Evolutionary conservation across 148 eudicot species (phyloP).

Genomic region (Euryodendron excelsum): DNA sequence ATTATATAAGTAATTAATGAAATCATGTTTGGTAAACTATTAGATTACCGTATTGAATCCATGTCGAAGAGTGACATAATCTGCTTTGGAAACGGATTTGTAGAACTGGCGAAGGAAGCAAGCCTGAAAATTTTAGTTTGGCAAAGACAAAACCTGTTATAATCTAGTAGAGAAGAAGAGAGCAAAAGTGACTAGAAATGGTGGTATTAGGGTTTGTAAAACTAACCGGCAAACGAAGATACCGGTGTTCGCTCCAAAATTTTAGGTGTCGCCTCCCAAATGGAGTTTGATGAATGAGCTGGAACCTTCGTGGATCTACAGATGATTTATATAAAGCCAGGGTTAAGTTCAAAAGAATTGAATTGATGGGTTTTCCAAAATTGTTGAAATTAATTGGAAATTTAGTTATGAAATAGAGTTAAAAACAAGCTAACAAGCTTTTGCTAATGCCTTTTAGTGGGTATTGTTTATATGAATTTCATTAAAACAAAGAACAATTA

Average conservation of each 20-base stretch:
- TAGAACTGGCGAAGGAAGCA: constrained; percentile 39
- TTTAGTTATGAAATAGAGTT: too few species aligned
- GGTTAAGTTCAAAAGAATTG: too few species aligned
- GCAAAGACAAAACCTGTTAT: too few species aligned
- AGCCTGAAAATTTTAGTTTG: constrained; percentile 26
- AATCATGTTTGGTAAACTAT: not conserved
- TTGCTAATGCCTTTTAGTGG: too few species aligned
- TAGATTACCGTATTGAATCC: constrained; percentile 41
- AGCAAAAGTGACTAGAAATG: not conserved
- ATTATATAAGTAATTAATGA: too few species aligned
- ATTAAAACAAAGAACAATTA: too few species aligned
- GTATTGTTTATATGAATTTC: too few species aligned
- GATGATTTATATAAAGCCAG: not conserved
- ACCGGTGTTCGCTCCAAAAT: constrained; percentile 37
- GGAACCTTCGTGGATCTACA: constrained; percentile 43
- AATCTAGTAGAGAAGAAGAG: not conserved
- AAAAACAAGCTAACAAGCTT: too few species aligned
- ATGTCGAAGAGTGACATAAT: constrained; percentile 48
- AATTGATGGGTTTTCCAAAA: not conserved
- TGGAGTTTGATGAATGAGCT: constrained; percentile 40
- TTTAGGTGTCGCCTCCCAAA: constrained; percentile 41
- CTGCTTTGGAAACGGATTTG: constrained; percentile 37
- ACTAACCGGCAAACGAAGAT: constrained; percentile 39
- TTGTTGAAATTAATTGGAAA: too few species aligned
- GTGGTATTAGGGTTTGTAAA: not conserved